Evolutionary conservation across 441 rosid genomes (phyloP), one percentile per base, ranked within the genome.

Genomic region (Populus hybrid): DNA sequence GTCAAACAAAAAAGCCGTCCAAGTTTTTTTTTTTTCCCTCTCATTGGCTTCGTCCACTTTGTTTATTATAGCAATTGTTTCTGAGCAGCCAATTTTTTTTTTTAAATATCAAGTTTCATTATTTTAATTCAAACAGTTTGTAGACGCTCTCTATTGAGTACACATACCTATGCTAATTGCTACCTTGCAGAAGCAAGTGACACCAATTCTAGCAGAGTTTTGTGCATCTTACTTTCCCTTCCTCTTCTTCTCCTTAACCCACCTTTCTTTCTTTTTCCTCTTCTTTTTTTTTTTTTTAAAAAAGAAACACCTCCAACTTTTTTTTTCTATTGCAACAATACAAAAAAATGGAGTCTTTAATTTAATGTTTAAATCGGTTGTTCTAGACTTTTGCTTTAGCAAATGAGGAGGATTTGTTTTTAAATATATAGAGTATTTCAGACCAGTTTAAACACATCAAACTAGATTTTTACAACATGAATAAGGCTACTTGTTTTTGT

Each of bases 1-100:
- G 81, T 75, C 71, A 42, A 78, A 78, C 80, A 79, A 83, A 74
- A 30, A 10, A 75, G 86, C 86, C 85, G 85, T 66, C 84, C 71
- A 6, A 2, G 30, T 35, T 71, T 74, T 78, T 80, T 74, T 34
- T 77, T 6, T 70, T 35, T 24, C 26, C 26, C 71, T 46, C 74
- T 36, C n/a, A 65, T 64, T 73, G 79, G 75, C 67, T 75, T 16
- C 67, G 69, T 79, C 68, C 42, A 71, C 36, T 34, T 70, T 20
- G 18, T 66, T 18, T 18, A 28, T 9, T 30, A 38, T n/a, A 35
- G 7, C 23, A 16, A 64, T 23, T 26, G 16, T 46, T 46, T 35
- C 8, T 6, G 66, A 6, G 16, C 59, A 64, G 53, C 35, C 77
- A 24, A 1, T 3, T 53, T 16, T 5, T 1, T 3, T 2, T 21